These are phyloP conservation scores for Lichtheimia ramosa DNA, from an alignment of 371 early-diverging fungal species.

Conservation along the genomic window DNA sequence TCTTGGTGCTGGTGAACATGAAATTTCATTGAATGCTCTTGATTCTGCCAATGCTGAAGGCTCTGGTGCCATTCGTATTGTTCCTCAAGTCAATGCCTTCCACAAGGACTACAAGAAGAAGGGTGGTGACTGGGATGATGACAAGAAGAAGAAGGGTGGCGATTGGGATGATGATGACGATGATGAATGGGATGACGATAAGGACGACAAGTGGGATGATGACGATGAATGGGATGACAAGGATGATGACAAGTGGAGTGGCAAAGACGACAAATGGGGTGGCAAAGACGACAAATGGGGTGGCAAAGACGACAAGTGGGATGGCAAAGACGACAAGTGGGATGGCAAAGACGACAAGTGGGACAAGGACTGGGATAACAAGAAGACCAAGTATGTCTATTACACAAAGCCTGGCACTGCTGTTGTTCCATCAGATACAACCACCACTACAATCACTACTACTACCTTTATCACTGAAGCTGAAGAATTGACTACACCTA, in stretches of 20 bases:
- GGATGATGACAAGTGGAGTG: not conserved
- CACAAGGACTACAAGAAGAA: conserved; percentile 14
- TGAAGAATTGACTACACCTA: too few species aligned
- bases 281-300: conserved; percentile 8
- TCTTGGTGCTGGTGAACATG: conserved; percentile 26
- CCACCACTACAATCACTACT: not conserved
- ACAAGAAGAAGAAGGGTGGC: conserved; percentile 19
- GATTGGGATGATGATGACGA: conserved; percentile 10
- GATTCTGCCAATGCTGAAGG: conserved; percentile 24
- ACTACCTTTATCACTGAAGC: too few species aligned
- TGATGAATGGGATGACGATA: conserved; percentile 9
- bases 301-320: conserved; percentile 5
- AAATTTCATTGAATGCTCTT: conserved; percentile 32
- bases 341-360: conserved; percentile 1
- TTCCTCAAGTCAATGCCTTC: conserved; percentile 27
- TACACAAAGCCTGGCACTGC: too few species aligned
- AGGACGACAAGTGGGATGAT: conserved; percentile 10
- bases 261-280: conserved; percentile 3
- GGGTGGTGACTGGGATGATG: conserved; percentile 10
- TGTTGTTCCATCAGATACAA: too few species aligned
- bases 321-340: conserved; percentile 8
- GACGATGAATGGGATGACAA: conserved; percentile 6
- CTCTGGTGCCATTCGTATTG: conserved; percentile 33
- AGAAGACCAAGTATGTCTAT: conserved; percentile 26
- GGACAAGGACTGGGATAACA: conserved; percentile 5